Base-by-base conservation (phyloP, 177 flowering plant genomes). In the Tripterygium wilfordii region DNA sequence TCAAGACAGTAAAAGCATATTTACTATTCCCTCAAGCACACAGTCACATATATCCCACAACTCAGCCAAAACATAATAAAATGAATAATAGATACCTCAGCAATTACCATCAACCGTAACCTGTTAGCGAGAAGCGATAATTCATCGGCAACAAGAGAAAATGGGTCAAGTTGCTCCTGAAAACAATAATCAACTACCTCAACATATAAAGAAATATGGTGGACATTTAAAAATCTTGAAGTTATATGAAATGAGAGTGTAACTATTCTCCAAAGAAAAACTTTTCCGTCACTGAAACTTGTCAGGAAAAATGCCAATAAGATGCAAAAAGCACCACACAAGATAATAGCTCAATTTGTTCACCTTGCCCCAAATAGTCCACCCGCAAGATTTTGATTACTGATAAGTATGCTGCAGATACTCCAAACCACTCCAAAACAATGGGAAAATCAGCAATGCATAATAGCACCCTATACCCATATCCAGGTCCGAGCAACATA, bases 71-170 rank as follows among this genome's bases (percentile, higher is more conserved):
- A 10, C 13, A 30, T 0, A 25, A 10, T 13, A 55, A 14, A 25
- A 41, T 32, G 19, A 31, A 41, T 16, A 46, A 19, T 13, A 39
- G 36, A 68, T 74, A 88, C 98, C 98, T 91, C 92, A 27, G 96
- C 78, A 49, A 80, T 79, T 38, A 91, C 98, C 95, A 88, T 91
- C 19, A 70, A 45, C 22, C 92, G 80, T 56, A 91, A 60, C 59
- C 83, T 74, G 61, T 83, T 56, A 25, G 82, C 85, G 47, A 91
- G 52, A 45, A 81, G 39, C 7, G 86, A 80, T 32, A 91, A 65
- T 57, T 91, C 96, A 69, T 91, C 96, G 13, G 96, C 92, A 66
- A 90, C 98, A 56, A 91, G 89, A 28, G 96, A 81, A 71, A 88
- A 91, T 9, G 98, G 98, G 42, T 88, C 96, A 40, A 72, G 55